These are phyloP conservation scores for Pisolithus marmoratus DNA, from an alignment of 768 basidiomycete species.

Conservation along the genomic window DNA sequence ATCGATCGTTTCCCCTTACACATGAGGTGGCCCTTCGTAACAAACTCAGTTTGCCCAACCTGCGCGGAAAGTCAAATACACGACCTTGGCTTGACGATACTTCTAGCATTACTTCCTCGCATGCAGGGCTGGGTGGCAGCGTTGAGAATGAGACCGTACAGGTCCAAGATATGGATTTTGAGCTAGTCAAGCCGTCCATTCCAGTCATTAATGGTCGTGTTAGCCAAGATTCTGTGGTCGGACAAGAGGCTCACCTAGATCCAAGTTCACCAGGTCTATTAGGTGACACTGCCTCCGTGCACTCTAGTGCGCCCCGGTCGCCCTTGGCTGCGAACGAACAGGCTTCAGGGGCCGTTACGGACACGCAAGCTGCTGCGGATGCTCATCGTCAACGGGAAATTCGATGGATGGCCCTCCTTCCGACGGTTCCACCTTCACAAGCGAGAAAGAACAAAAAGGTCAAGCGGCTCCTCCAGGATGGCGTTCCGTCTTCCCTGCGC, in stretches of 20 bases:
- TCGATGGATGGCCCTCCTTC: conserved; percentile 68
- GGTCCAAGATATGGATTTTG: conserved; percentile 78
- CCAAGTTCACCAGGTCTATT: conserved; percentile 18
- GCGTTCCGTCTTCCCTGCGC: conserved; percentile 76
- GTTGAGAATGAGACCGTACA: conserved; percentile 55
- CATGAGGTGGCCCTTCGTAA: conserved; percentile 39
- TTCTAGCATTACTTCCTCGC: conserved; percentile 16
- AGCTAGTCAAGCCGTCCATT: conserved; percentile 62
- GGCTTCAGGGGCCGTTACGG: conserved; percentile 2
- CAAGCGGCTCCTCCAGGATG: conserved; percentile 65
- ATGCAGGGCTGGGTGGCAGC: conserved; percentile 15
- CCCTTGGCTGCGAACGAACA: conserved; percentile 15
- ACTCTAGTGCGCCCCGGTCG: conserved; percentile 27
- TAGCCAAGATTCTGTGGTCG: conserved; percentile 51
- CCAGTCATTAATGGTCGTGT: conserved; percentile 36
- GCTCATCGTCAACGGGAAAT: conserved; percentile 73
- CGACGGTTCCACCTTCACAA: conserved; percentile 50
- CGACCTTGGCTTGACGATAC: conserved; percentile 28
- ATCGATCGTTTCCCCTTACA: conserved; percentile 20
- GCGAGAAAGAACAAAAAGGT: conserved; percentile 78
- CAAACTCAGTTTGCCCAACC: conserved; percentile 65
- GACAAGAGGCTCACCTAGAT: conserved; percentile 19
- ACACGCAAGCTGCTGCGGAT: conserved; percentile 30
- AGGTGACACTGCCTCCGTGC: conserved; percentile 39
- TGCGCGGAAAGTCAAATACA: conserved; percentile 39